Evolutionary conservation across 106 monocot species (phyloP).

Genomic region (Agapanthus africanus): DNA sequence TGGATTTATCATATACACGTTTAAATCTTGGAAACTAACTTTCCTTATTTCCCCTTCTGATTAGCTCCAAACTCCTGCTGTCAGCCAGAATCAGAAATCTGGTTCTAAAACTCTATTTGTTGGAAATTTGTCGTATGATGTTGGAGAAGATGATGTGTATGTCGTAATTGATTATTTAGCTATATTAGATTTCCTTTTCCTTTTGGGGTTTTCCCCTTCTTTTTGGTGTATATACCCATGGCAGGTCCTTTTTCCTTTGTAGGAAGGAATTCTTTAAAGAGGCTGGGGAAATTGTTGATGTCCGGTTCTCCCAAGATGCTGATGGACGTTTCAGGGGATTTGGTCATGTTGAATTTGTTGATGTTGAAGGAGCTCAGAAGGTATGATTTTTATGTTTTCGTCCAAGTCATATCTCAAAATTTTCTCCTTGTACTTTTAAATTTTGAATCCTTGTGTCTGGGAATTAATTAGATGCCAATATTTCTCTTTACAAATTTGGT

Average conservation of each 20-base stretch:
- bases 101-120: constrained; percentile 68
- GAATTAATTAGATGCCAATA: too few relatives aligned
- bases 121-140: constrained; percentile 58
- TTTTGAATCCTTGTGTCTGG: too few relatives aligned
- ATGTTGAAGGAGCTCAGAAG: constrained; percentile 50
- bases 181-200: neutral
- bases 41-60: too few relatives aligned
- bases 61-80: constrained; percentile 56
- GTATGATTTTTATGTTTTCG: constrained; percentile 8
- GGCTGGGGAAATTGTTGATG: constrained; percentile 68
- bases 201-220: neutral
- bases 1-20: too few relatives aligned
- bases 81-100: constrained; percentile 15
- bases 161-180: constrained; percentile 3
- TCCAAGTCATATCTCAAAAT: neutral
- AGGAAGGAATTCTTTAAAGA: constrained; percentile 79
- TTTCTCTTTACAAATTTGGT: too few relatives aligned
- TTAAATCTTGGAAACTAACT: too few relatives aligned
- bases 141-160: constrained; percentile 57
- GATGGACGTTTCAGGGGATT: constrained; percentile 69
- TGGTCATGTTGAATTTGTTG: constrained; percentile 86
- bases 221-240: neutral
- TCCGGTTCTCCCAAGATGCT: constrained; percentile 37
- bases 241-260: constrained; percentile 1
- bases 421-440: neutral